These are phyloP conservation scores for Gonium pectorale DNA, from an alignment of 139 green algal species.

Conservation along the genomic window DNA sequence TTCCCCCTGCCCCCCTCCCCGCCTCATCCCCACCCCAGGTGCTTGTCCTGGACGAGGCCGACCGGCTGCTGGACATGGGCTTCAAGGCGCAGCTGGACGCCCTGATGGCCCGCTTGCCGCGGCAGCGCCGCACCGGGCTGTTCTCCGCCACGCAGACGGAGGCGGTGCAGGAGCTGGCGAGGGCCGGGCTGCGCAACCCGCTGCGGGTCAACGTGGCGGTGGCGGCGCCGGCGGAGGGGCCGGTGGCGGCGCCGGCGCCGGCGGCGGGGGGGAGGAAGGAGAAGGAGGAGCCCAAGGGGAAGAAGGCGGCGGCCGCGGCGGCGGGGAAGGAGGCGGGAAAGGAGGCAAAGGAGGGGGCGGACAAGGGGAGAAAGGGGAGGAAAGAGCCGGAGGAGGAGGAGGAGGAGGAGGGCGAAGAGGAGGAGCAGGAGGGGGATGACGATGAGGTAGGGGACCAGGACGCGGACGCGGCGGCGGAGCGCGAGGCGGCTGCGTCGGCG, in stretches of 20 bases:
- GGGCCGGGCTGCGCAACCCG: slow-evolving; percentile 94
- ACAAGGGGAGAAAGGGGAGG: not conserved
- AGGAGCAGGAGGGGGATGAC: not conserved
- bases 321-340: not conserved
- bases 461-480: slow-evolving; percentile 1
- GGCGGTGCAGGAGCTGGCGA: slow-evolving; percentile 78
- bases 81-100: slow-evolving; percentile 85
- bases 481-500: not conserved
- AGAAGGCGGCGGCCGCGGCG: not conserved
- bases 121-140: slow-evolving; percentile 89
- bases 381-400: not conserved
- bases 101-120: slow-evolving; percentile 88
- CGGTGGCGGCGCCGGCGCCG: slow-evolving; percentile 6
- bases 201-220: slow-evolving; percentile 82
- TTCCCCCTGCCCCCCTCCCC: not conserved
- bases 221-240: not conserved
- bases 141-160: slow-evolving; percentile 98
- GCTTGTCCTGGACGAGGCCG: slow-evolving; percentile 96
- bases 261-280: not conserved
- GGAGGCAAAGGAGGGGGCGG: not conserved
- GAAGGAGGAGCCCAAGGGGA: not conserved
- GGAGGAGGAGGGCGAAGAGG: slow-evolving; percentile 13
- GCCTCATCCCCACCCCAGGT: slow-evolving; percentile 62
- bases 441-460: too few relatives aligned
- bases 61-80: slow-evolving; percentile 95